phyloP scores from a whole-genome alignment of 2,329 filamentous ascomycete species.

The Trichoderma hamatum region DNA sequence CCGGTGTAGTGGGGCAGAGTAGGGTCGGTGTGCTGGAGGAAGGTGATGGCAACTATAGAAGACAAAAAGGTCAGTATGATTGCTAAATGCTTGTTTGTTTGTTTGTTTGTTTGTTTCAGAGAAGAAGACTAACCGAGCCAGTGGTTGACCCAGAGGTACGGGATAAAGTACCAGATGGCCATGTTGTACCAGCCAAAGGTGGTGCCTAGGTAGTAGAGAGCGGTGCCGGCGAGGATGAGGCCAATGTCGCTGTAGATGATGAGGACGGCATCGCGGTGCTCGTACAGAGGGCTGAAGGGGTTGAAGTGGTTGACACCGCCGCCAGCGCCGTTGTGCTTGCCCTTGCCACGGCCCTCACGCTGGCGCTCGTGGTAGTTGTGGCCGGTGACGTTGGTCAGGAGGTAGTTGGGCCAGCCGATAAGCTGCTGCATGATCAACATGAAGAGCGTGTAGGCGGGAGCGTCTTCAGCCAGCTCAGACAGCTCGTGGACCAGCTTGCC shows the following conservation, averaged over 20 bases:
- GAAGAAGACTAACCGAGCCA: conserved; percentile 78
- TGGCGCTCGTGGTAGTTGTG: conserved; percentile 94
- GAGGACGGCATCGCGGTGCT: conserved; percentile 85
- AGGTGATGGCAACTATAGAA: conserved; percentile 86
- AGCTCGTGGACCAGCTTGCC: conserved; percentile 80
- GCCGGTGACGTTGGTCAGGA: conserved; percentile 89
- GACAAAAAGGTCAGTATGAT: conserved; percentile 36
- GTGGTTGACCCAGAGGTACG: conserved; percentile 98
- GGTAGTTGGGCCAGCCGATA: conserved; percentile 89
- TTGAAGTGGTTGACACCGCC: conserved; percentile 94
- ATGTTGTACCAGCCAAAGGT: conserved; percentile 85
- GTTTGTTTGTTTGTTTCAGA: not conserved
- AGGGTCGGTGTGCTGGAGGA: conserved; percentile 95
- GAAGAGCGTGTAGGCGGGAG: conserved; percentile 77
- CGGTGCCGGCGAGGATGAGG: conserved; percentile 62
- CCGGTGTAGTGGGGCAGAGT: conserved; percentile 89
- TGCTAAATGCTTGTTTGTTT: no score
- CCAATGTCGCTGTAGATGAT: conserved; percentile 88
- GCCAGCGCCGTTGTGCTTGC: conserved; percentile 82
- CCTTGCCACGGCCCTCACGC: conserved; percentile 87
- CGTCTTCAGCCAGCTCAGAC: conserved; percentile 89
- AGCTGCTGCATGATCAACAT: conserved; percentile 84
- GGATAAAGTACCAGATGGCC: conserved; percentile 90
- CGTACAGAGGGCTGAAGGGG: conserved; percentile 84
- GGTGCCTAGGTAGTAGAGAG: conserved; percentile 70